Base-by-base conservation (phyloP, 106 monocot genomes). In the Allium cepa region DNA sequence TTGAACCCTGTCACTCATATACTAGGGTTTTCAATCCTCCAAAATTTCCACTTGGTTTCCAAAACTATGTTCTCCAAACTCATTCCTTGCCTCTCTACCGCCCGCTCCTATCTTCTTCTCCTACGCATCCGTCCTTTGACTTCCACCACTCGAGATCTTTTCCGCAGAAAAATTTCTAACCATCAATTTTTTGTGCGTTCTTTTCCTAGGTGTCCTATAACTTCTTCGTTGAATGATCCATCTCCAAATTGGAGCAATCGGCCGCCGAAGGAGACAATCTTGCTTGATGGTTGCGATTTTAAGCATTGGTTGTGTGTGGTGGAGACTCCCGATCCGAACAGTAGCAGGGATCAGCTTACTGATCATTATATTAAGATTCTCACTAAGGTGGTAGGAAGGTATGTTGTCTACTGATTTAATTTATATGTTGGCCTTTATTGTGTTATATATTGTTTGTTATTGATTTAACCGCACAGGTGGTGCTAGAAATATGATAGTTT, bases 221-320 rank as follows among this genome's bases (percentile, higher is more conserved):
- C 52, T 9, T 94, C 94, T 0, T 90, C 94, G 14, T 68, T 94
- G 14, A 80, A 88, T 47, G 94, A 90, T 58, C 85, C 94, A 49
- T 78, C n/a, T n/a, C n/a, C n/a, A n/a, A n/a, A n/a, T n/a, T n/a
- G n/a, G 87, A 90, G 90, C 84, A 90, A 90, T 60, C 75, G 94
- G 26, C 94, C 94, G 0, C 94, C 94, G n/a, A 94, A 94, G 72
- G 94, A 94, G 75, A 94, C 94, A 10, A 94, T 94, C 57, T 75
- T 94, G 7, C 80, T 94, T 46, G 94, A 94, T 14, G 85, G 85
- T 0, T 93, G 88, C 72, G 88, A 93, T 68, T 88, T 80, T 72
- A 78, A 85, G 71, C 88, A 93, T 76, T 92, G 87, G 92, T 76
- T 88, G 16, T 85, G 88, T 17, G 82, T 93, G 45, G 83, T 93